Percentiles rank a stretch among this genome's conserved stretches.
Conservation (phyloP, 352 stramenopile genomes). For the Globisporangium orthogonon region DNA sequence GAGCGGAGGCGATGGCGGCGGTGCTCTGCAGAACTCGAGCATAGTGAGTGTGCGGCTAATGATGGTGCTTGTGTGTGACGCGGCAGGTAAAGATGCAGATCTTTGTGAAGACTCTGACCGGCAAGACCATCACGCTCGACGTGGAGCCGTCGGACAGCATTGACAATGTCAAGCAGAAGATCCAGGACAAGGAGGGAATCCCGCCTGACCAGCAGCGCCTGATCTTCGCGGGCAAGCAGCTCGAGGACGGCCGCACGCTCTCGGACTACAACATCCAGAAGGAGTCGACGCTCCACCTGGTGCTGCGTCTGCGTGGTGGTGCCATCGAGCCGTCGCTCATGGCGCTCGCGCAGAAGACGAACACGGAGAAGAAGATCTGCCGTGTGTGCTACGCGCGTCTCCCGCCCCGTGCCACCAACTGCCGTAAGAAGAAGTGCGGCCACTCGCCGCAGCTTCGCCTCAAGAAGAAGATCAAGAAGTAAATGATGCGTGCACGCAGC, state of each 20-base stretch:
- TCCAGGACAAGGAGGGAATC: slow-evolving; percentile 92
- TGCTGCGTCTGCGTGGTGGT: slow-evolving; percentile 93
- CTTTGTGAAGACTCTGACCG: slow-evolving; percentile 97
- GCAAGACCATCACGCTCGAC: slow-evolving; percentile 97
- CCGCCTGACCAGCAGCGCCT: slow-evolving; percentile 94
- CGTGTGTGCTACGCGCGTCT: slow-evolving; percentile 99
- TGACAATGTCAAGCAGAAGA: slow-evolving; percentile 98
- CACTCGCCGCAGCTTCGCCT: slow-evolving; percentile 99
- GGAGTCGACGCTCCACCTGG: slow-evolving; percentile 97
- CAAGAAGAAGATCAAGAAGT: slow-evolving; percentile 99
- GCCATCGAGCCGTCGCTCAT: slow-evolving; percentile 96
- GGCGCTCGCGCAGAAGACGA: slow-evolving; percentile 98
- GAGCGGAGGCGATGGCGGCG: too few species aligned
- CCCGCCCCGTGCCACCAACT: slow-evolving; percentile 98
- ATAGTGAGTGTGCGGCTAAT: too few species aligned
- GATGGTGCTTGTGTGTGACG: slow-evolving; percentile 5
- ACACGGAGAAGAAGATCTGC: slow-evolving; percentile 99
- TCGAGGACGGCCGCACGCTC: slow-evolving; percentile 93
- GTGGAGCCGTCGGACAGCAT: slow-evolving; percentile 96
- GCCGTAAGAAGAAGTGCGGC: slow-evolving; percentile 99
- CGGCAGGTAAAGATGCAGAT: slow-evolving; percentile 89
- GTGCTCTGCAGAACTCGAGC: too few species aligned
- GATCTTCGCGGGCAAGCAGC: slow-evolving; percentile 99
- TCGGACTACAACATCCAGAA: slow-evolving; percentile 96
- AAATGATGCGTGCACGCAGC: slow-evolving; percentile 2